These are phyloP conservation scores for Salix exigua DNA, from an alignment of 345 rosid species.

Conservation along the genomic window DNA sequence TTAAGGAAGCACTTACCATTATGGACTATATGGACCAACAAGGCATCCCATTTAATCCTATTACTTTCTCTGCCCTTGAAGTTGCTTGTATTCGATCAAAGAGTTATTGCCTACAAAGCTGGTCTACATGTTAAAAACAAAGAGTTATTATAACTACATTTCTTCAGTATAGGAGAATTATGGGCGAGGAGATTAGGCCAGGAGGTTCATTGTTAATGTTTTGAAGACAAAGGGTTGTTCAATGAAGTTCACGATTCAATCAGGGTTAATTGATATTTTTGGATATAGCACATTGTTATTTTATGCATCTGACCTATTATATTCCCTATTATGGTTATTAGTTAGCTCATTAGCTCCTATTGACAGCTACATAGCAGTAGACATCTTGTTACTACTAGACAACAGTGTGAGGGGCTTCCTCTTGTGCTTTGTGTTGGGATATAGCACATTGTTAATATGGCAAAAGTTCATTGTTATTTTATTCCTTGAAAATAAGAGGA, in stretches of 20 bases:
- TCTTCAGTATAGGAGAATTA: slow-evolving; percentile 66
- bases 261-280: slow-evolving; percentile 75
- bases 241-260: slow-evolving; percentile 50
- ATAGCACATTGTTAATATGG: no score
- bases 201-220: slow-evolving; percentile 68
- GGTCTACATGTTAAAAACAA: slow-evolving; percentile 42
- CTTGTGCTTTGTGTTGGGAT: no score
- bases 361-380: no score
- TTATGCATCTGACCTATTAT: no score
- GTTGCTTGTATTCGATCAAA: slow-evolving; percentile 58
- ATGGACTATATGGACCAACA: slow-evolving; percentile 62
- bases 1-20: slow-evolving; percentile 47
- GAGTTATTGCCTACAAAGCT: slow-evolving; percentile 47
- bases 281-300: no score
- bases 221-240: slow-evolving; percentile 48
- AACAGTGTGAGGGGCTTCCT: no score
- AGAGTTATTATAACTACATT: slow-evolving; percentile 55
- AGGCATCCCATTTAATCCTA: slow-evolving; percentile 69
- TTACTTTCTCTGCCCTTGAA: slow-evolving; percentile 58
- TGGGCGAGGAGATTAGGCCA: slow-evolving; percentile 50
- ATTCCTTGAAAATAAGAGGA: no score
- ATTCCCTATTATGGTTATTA: no score
- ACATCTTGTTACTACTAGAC: no score
- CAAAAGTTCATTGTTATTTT: no score
- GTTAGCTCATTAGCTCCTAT: no score